Percentiles rank a stretch among this genome's conserved stretches.
These are phyloP conservation scores for Ceratobasidium sp. DNA, from an alignment of 1,284 basidiomycete genomes.

Conservation along the genomic window DNA sequence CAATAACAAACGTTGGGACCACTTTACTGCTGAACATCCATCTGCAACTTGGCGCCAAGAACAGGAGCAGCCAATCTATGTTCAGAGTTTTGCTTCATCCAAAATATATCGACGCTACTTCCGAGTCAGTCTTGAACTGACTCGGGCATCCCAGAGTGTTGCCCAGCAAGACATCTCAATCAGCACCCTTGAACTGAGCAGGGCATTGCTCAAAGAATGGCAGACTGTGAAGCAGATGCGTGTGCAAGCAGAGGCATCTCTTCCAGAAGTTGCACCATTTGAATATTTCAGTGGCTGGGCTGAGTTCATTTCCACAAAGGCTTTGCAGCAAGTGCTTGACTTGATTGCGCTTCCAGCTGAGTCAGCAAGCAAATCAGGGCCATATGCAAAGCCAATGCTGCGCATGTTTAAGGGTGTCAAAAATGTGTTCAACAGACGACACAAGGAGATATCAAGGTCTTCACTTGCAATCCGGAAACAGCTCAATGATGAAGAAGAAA, in stretches of 20 bases:
- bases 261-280: not conserved
- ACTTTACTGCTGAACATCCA: not conserved
- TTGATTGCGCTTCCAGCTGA: not conserved
- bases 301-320: not conserved
- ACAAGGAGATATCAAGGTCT: not conserved
- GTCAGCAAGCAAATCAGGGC: no score
- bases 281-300: not conserved
- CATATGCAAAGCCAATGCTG: no score
- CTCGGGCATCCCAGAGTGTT: not conserved
- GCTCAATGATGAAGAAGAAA: not conserved
- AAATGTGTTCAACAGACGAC: not conserved
- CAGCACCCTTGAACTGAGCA: not conserved
- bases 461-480: not conserved
- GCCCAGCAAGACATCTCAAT: not conserved
- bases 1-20: not conserved
- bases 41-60: not conserved
- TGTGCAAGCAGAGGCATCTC: not conserved
- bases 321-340: not conserved
- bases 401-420: not conserved
- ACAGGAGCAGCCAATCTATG: not conserved
- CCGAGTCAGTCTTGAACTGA: not conserved
- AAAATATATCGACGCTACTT: not conserved
- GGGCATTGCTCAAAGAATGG: not conserved
- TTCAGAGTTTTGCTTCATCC: not conserved
- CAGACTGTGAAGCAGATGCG: not conserved